These are phyloP conservation scores for Fusarium bulbicola DNA, from an alignment of 2,329 filamentous ascomycete species.

Conservation along the genomic window DNA sequence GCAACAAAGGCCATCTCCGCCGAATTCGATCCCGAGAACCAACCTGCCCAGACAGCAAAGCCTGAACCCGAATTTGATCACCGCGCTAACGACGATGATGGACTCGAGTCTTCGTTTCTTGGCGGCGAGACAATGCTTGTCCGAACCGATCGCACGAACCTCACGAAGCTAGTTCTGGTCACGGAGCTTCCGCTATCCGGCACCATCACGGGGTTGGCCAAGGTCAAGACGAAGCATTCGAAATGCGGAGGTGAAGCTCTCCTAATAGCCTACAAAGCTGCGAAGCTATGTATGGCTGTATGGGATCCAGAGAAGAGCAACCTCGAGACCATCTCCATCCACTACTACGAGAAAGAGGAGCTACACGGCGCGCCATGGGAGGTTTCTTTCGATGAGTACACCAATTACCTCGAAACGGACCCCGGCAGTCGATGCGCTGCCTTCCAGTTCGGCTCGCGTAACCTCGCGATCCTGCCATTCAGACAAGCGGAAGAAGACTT, in stretches of 20 bases:
- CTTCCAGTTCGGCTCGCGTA: conserved; percentile 88
- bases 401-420: conserved; percentile 86
- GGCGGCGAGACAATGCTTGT: conserved; percentile 69
- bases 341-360: conserved; percentile 98
- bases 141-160: conserved; percentile 70
- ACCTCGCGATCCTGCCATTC: conserved; percentile 93
- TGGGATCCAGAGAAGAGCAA: conserved; percentile 86
- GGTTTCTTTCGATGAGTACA: conserved; percentile 75
- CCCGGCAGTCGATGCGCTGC: conserved; percentile 93
- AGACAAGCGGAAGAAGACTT: conserved; percentile 86
- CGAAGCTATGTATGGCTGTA: conserved; percentile 90
- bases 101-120: conserved; percentile 72
- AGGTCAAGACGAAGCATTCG: conserved; percentile 76
- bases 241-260: conserved; percentile 86
- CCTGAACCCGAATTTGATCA: conserved; percentile 60
- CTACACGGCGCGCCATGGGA: conserved; percentile 85
- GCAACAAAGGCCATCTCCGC: conserved; percentile 72
- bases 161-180: conserved; percentile 83
- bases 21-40: conserved; percentile 63
- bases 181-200: conserved; percentile 86
- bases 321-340: conserved; percentile 90
- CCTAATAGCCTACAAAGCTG: conserved; percentile 85
- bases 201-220: conserved; percentile 82
- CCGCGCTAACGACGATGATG: conserved; percentile 67
- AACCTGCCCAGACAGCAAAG: conserved; percentile 49